phyloP scores from a whole-genome alignment of 2,329 filamentous ascomycete genomes.

The Colletotrichum tropicale region DNA sequence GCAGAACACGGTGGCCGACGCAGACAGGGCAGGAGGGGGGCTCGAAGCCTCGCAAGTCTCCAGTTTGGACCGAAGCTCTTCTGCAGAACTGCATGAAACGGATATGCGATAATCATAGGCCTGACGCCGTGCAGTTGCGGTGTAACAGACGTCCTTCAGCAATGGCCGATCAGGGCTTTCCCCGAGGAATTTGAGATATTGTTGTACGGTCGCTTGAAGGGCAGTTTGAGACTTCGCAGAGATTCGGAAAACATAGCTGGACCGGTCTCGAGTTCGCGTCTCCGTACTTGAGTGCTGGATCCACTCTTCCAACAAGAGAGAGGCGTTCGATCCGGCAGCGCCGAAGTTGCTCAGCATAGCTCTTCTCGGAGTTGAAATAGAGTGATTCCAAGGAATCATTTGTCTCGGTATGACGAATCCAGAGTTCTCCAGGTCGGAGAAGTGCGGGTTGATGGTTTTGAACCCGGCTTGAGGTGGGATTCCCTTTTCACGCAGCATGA shows the following conservation, averaged over 20 bases:
- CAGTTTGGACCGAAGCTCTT: not conserved
- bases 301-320: not conserved
- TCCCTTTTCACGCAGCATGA: not conserved
- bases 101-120: not conserved
- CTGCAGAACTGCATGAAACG: not conserved
- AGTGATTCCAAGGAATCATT: not conserved
- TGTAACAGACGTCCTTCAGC: not conserved
- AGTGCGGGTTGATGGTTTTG: not conserved
- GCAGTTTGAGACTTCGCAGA: not conserved
- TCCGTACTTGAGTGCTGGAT: not conserved
- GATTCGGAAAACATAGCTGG: not conserved
- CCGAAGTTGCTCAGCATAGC: not conserved
- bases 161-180: not conserved
- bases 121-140: not conserved
- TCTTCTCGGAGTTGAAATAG: not conserved
- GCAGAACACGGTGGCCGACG: not conserved
- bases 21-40: not conserved
- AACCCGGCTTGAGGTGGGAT: not conserved
- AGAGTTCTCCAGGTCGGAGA: not conserved
- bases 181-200: not conserved
- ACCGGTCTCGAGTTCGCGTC: not conserved
- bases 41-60: not conserved
- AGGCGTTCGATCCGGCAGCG: not conserved
- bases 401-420: not conserved
- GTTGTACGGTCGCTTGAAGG: not conserved